Base-by-base conservation (phyloP, 441 rosid genomes). In the Populus trichocarpa region DNA sequence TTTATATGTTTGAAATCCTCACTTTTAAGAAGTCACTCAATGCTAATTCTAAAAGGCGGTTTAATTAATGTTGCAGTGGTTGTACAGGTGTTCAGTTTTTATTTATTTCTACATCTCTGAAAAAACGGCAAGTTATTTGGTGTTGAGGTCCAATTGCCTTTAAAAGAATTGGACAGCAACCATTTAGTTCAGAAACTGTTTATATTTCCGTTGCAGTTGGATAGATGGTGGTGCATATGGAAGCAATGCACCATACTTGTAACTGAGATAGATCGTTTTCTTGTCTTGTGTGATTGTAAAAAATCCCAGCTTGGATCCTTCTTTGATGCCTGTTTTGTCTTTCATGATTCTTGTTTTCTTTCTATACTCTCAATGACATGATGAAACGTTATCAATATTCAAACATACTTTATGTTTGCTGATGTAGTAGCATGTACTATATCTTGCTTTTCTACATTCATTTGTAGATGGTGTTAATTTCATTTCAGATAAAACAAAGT, bases 401-500 rank as follows among this genome's bases (percentile, higher is more conserved):
- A 30, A 30, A 30, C 32, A 30, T 30, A 30, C 78, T 72, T 73
- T 46, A 65, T 42, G 26, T 69, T 66, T n/a, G 35, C 33, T 70
- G 65, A 77, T 11, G 20, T 71, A 65, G 22, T 65, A 13, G 32
- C 32, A 10, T 36, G 36, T 46, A 50, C 36, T 53, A 9, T 28
- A 26, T 75, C 42, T 75, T 40, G 30, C 30, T 66, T 69, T 35
- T 13, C 13, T 53, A 57, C 38, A 5, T 57, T 50, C 33, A 69
- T 42, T 30, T 28, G 46, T 46, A 53, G 22, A 8, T 20, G 6
- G 26, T n/a, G 12, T 66, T 74, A 36, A 64, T 50, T 70, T 22
- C 42, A 9, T 72, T 67, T 68, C 65, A 88, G 93, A 84, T 75
- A 85, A 88, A 79, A 42, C 78, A 68, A 89, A 83, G 86, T 73